A percentile compares a stretch with the other conserved stretches of the same genome.
Evolutionary conservation across 176 grass and related monocot species (phyloP).

Genomic region (Dactylis glomerata): DNA sequence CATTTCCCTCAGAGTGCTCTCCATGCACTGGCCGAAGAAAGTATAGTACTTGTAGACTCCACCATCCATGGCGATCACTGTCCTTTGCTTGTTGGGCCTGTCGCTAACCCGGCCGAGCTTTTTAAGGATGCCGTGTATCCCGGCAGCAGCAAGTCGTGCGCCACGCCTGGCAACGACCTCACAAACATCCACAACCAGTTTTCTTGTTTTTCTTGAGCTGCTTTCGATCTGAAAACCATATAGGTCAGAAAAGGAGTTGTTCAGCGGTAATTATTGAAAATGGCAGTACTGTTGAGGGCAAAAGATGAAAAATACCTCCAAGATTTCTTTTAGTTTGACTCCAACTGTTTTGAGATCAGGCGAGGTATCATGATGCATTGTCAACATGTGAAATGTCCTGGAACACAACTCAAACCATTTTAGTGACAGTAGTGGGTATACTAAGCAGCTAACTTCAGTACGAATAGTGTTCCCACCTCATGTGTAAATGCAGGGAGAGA

Average conservation of each 20-base stretch:
- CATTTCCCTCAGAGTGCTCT: constrained; percentile 44
- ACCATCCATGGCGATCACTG: constrained; percentile 54
- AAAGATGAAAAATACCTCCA: constrained; percentile 29
- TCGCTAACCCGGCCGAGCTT: constrained; percentile 30
- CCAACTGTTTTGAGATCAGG: constrained; percentile 48
- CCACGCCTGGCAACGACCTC: constrained; percentile 33
- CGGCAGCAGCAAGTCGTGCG: constrained; percentile 43
- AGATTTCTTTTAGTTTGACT: constrained; percentile 46
- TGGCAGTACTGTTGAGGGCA: background rate
- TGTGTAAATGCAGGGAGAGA: background rate
- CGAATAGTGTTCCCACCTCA: background rate
- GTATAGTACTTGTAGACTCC: constrained; percentile 56
- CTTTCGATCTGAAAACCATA: constrained; percentile 30
- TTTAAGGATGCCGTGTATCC: constrained; percentile 45
- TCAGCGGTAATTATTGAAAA: background rate
- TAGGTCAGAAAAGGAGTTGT: background rate
- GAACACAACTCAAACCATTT: background rate
- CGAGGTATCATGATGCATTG: constrained; percentile 52
- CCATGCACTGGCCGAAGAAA: constrained; percentile 40
- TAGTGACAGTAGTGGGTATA: background rate
- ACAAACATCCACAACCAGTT: constrained; percentile 41
- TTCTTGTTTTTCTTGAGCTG: constrained; percentile 41
- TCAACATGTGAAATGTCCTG: constrained; percentile 48
- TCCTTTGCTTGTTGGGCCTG: constrained; percentile 5
- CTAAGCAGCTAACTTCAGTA: background rate